Conservation (phyloP, 768 basidiomycete genomes). For the Leccinum aurantiacum region DNA sequence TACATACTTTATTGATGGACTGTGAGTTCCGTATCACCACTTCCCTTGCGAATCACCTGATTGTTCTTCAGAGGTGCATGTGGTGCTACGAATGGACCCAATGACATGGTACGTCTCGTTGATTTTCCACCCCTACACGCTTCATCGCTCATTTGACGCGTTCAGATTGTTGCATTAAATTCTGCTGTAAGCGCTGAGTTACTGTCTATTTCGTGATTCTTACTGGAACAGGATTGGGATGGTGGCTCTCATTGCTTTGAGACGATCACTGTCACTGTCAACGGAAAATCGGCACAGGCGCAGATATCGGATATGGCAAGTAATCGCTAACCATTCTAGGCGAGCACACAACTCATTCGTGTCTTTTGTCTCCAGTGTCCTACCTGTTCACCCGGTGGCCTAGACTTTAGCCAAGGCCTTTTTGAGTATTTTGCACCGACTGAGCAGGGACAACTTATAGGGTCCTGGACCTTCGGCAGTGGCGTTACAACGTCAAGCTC, state of each 20-base stretch:
- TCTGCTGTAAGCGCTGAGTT: constrained; percentile 31
- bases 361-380: constrained; percentile 34
- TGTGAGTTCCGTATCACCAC: constrained; percentile 15
- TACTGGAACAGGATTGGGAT: constrained; percentile 37
- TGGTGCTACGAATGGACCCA: constrained; percentile 21
- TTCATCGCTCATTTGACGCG: neutral
- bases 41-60: neutral
- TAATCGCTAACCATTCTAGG: neutral
- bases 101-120: constrained; percentile 27
- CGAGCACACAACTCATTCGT: neutral
- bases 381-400: constrained; percentile 38
- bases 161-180: constrained; percentile 47
- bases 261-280: constrained; percentile 42
- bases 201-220: neutral
- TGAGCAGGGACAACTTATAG: constrained; percentile 36
- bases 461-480: constrained; percentile 41
- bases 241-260: constrained; percentile 44
- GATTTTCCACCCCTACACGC: neutral
- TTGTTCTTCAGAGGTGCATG: constrained; percentile 42
- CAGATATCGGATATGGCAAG: constrained; percentile 46
- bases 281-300: constrained; percentile 39
- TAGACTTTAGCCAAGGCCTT: constrained; percentile 50
- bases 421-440: constrained; percentile 41
- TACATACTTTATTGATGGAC: constrained; percentile 30
- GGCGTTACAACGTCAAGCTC: constrained; percentile 23